phyloP scores from a whole-genome alignment of 768 basidiomycete species.

The Pilatotrama ljubarskyi region DNA sequence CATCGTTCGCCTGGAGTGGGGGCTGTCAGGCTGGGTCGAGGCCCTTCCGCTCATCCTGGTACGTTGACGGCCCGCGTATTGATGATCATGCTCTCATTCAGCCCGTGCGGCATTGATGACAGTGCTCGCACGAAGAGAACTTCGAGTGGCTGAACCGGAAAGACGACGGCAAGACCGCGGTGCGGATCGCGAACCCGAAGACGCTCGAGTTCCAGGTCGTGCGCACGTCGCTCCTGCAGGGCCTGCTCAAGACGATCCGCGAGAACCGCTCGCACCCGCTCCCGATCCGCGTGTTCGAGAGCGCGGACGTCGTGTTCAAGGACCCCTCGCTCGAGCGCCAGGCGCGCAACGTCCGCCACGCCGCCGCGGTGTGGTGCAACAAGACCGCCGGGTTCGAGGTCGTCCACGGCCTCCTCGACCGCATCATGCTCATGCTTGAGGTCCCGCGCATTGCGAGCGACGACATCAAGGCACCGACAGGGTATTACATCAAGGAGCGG shows the following conservation, averaged over 20 bases:
- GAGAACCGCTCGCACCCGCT: slow-evolving; percentile 94
- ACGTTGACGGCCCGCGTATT: slow-evolving; percentile 29
- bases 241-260: slow-evolving; percentile 93
- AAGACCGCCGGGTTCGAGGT: slow-evolving; percentile 97
- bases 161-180: slow-evolving; percentile 79
- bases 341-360: slow-evolving; percentile 83
- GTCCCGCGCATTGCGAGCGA: slow-evolving; percentile 71
- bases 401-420: slow-evolving; percentile 91
- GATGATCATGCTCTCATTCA: neutral
- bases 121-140: slow-evolving; percentile 99
- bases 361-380: slow-evolving; percentile 94
- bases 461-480: slow-evolving; percentile 58
- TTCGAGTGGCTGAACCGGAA: slow-evolving; percentile 88
- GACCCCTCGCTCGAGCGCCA: slow-evolving; percentile 77
- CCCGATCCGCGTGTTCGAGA: slow-evolving; percentile 92
- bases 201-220: slow-evolving; percentile 98
- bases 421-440: slow-evolving; percentile 95
- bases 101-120: neutral
- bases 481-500: slow-evolving; percentile 91
- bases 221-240: slow-evolving; percentile 92
- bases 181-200: slow-evolving; percentile 96
- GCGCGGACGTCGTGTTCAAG: slow-evolving; percentile 91
- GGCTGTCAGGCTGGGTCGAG: slow-evolving; percentile 94
- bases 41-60: slow-evolving; percentile 93
- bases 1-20: slow-evolving; percentile 87